phyloP scores from a whole-genome alignment of 106 monocot species.

The Platanthera zijinensis region DNA sequence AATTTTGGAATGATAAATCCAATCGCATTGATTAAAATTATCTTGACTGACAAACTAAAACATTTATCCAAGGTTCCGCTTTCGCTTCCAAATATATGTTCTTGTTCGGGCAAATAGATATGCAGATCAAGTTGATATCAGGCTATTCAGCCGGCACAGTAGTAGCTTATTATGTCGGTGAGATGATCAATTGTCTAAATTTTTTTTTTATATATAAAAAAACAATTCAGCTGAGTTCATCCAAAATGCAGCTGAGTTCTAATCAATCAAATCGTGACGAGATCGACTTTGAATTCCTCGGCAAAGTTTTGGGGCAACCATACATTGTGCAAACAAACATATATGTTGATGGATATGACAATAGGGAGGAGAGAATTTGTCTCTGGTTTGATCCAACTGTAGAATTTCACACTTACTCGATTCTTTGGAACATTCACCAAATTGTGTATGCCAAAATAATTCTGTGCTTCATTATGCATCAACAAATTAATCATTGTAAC shows the following conservation, averaged over 20 bases:
- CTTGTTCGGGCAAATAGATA: conserved; percentile 44
- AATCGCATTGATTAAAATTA: background rate
- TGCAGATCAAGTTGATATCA: conserved; percentile 45
- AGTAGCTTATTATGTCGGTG: conserved; percentile 41
- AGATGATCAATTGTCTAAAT: background rate
- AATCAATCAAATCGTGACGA: conserved; percentile 35
- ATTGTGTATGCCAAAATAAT: conserved; percentile 32
- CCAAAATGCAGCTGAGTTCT: conserved; percentile 10
- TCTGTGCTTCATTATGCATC: background rate
- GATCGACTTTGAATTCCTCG: conserved; percentile 58
- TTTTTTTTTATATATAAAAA: background rate
- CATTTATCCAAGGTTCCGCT: conserved; percentile 14
- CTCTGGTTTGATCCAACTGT: conserved; percentile 72
- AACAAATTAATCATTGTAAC: background rate
- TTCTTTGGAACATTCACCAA: conserved; percentile 52
- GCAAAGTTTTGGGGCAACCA: conserved; percentile 41
- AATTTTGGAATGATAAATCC: background rate
- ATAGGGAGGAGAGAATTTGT: conserved; percentile 53
- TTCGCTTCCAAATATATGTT: conserved; percentile 36
- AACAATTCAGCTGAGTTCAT: background rate
- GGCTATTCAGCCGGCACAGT: conserved; percentile 53
- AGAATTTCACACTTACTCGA: conserved; percentile 52
- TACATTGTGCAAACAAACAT: conserved; percentile 55
- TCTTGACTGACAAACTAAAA: background rate
- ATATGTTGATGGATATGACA: conserved; percentile 36